These are phyloP conservation scores for Gillenia trifoliata DNA, from an alignment of 306 rosid species.

Conservation along the genomic window DNA sequence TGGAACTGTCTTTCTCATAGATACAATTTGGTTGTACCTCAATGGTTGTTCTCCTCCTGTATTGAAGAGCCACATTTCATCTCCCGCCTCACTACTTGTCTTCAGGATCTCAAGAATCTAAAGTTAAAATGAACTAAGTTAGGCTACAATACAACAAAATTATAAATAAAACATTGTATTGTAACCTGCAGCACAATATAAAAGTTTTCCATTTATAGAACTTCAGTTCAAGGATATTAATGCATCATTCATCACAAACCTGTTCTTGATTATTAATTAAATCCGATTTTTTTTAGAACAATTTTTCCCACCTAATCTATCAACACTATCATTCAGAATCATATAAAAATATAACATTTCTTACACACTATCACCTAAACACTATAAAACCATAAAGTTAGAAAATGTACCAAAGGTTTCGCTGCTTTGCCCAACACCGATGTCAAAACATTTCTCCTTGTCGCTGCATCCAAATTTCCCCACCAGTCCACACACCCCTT, in stretches of 20 bases:
- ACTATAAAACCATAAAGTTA: slow-evolving; percentile 7
- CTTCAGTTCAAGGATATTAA: not conserved
- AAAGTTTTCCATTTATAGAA: not conserved
- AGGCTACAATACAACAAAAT: slow-evolving; percentile 27
- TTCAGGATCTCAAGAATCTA: slow-evolving; percentile 64
- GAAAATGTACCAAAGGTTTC: slow-evolving; percentile 58
- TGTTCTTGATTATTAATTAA: not conserved
- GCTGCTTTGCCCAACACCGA: slow-evolving; percentile 58
- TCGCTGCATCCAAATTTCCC: slow-evolving; percentile 51
- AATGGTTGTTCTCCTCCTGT: slow-evolving; percentile 36
- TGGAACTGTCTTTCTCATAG: slow-evolving; percentile 35
- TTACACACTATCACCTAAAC: not conserved
- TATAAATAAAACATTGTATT: not conserved
- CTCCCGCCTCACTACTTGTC: slow-evolving; percentile 45
- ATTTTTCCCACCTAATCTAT: not conserved
- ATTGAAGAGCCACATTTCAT: slow-evolving; percentile 65
- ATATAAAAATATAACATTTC: not conserved
- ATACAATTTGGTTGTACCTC: slow-evolving; percentile 34
- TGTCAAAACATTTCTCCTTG: slow-evolving; percentile 42
- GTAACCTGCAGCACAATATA: not conserved
- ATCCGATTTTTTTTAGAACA: not conserved
- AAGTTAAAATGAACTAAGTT: slow-evolving; percentile 36
- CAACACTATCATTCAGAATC: not conserved
- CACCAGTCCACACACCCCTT: slow-evolving; percentile 91
- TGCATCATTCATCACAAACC: not conserved